Evolutionary conservation across 2,329 filamentous ascomycete species (phyloP), one percentile per base, ranked within the genome.

Genomic region (Aplosporella prunicola): DNA sequence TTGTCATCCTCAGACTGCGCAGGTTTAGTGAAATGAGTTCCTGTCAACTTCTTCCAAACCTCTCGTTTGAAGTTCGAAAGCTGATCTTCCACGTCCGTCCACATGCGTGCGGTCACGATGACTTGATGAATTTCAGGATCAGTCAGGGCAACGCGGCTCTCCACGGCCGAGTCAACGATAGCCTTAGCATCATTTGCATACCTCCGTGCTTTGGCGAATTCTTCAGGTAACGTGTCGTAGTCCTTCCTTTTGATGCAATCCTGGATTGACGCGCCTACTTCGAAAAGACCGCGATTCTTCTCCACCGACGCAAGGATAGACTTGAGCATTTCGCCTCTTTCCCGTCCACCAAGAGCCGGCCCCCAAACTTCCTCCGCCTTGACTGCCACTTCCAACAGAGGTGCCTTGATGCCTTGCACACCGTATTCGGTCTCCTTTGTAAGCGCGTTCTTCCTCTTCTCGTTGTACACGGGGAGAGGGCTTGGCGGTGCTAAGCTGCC

Each of bases 351-450:
- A 24, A 98, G 62, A 1, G 91, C 89, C 2, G 91, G 91, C 0
- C 91, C 91, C 88, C 93, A 98, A 7, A 98, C 83, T 52, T 98
- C 91, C 58, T 96, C 87, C 0, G 89, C 91, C 60, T 95, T 95
- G 43, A 87, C 82, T 1, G 85, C 86, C 9, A 93, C 85, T 51
- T 96, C 91, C 8, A 91, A 70, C 38, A 98, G 67, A 13, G 91
- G 89, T 1, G 71, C 74, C 55, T 93, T 93, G 60, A 98, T 94
- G 9, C 60, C 56, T 39, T 57, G 48, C 9, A 61, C 57, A 25
- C 58, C 58, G 33, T 60, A 61, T 37, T 61, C 58, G 42, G 85
- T 93, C 62, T 95, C 89, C 59, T 94, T 94, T 25, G 81, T 73
- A 31, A 96, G 68, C 0, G 91, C 87, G 57, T 93, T 94, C 68